These are phyloP conservation scores for Cytospora leucostoma DNA, from an alignment of 2,329 filamentous ascomycete species.

Conservation along the genomic window DNA sequence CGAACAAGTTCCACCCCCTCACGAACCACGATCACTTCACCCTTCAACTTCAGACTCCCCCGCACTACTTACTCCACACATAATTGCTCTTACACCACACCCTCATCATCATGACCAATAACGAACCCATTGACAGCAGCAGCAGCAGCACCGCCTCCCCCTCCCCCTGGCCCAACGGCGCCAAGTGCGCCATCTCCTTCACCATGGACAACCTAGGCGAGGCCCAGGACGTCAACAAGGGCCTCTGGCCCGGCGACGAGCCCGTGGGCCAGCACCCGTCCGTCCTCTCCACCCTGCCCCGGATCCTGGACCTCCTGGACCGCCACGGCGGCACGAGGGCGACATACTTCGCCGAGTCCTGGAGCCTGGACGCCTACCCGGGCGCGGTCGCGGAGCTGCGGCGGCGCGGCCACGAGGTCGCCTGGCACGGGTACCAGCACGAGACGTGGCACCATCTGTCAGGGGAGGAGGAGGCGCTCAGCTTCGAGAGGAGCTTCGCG, in stretches of 20 bases:
- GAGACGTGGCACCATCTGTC: slow-evolving; percentile 32
- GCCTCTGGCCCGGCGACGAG: slow-evolving; percentile 29
- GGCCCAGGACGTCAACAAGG: slow-evolving; percentile 35
- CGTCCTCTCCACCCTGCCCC: slow-evolving; percentile 33
- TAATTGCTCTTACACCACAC: neutral
- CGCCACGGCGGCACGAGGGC: slow-evolving; percentile 27
- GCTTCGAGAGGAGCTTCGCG: slow-evolving; percentile 33
- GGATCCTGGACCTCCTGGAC: slow-evolving; percentile 34
- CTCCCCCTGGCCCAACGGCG: slow-evolving; percentile 32
- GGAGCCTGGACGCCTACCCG: slow-evolving; percentile 35
- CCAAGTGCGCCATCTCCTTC: slow-evolving; percentile 35
- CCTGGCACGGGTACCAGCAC: slow-evolving; percentile 38
- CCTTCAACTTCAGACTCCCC: neutral
- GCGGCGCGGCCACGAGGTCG: slow-evolving; percentile 34
- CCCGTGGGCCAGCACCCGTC: slow-evolving; percentile 34
- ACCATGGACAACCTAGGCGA: slow-evolving; percentile 40
- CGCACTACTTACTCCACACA: neutral
- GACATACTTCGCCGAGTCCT: slow-evolving; percentile 38
- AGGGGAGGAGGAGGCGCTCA: slow-evolving; percentile 28
- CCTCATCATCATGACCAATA: neutral
- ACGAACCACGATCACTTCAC: neutral
- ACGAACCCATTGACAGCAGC: neutral
- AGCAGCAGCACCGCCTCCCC: neutral
- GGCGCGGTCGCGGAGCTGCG: slow-evolving; percentile 28
- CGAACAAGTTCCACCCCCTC: neutral